These are phyloP conservation scores for Trifolium dubium DNA, from an alignment of 306 rosid genomes.

Conservation along the genomic window DNA sequence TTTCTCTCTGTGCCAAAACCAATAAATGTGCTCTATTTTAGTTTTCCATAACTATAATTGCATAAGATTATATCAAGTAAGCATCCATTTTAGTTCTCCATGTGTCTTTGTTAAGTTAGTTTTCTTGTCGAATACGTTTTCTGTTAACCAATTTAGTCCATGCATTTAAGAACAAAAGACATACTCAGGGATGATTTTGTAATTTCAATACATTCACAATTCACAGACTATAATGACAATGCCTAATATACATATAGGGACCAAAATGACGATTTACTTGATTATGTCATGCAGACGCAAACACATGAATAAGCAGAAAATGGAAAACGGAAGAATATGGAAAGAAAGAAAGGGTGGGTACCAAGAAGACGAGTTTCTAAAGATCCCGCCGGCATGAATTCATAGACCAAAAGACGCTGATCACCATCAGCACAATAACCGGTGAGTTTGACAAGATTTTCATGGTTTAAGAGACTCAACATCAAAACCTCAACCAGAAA, in stretches of 20 bases:
- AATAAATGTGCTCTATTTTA: constrained; percentile 9
- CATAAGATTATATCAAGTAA: not conserved
- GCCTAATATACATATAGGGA: not conserved
- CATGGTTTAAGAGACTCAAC: constrained; percentile 72
- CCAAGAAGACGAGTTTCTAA: constrained; percentile 72
- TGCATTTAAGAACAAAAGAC: too few relatives aligned
- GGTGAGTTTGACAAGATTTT: constrained; percentile 69
- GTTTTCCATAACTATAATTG: constrained; percentile 12
- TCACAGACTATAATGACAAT: too few relatives aligned
- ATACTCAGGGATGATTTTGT: too few relatives aligned
- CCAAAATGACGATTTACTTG: not conserved
- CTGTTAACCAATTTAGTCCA: too few relatives aligned
- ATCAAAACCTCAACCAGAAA: constrained; percentile 71
- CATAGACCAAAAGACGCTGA: constrained; percentile 88
- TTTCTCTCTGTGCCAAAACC: constrained; percentile 47
- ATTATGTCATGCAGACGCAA: not conserved
- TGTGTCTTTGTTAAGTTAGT: too few relatives aligned
- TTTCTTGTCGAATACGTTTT: too few relatives aligned
- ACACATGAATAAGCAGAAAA: not conserved
- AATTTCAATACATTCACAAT: not conserved
- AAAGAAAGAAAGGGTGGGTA: constrained; percentile 21
- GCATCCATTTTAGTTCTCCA: not conserved
- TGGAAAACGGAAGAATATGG: constrained; percentile 6
- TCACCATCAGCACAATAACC: constrained; percentile 98
- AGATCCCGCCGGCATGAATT: constrained; percentile 67